Percentiles rank a stretch among this genome's conserved stretches.
These are phyloP conservation scores for Salvia rosmarinus DNA, from an alignment of 257 asterid genomes.

Conservation along the genomic window DNA sequence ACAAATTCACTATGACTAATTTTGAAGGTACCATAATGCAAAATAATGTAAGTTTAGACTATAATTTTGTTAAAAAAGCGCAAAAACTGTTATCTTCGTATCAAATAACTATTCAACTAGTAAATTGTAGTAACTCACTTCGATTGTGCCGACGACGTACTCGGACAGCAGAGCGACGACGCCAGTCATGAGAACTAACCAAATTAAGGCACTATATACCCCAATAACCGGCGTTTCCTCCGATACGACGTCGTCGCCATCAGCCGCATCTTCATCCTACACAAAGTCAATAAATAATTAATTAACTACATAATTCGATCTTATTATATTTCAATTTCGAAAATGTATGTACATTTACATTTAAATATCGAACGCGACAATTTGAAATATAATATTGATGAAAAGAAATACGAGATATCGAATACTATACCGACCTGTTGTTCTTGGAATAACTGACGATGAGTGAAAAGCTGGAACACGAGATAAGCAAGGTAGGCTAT, in stretches of 20 bases:
- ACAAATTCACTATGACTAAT: background rate
- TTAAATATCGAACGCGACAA: background rate
- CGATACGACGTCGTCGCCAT: conserved; percentile 31
- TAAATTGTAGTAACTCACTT: conserved; percentile 45
- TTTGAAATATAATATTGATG: background rate
- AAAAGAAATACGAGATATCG: background rate
- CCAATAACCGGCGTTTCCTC: conserved; percentile 67
- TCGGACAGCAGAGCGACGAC: conserved; percentile 82
- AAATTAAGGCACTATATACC: conserved; percentile 69
- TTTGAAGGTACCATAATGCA: background rate
- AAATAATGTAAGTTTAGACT: background rate
- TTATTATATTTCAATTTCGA: too few relatives aligned
- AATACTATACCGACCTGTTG: conserved; percentile 43
- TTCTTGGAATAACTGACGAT: conserved; percentile 62
- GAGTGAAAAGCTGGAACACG: conserved; percentile 83
- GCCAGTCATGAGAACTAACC: conserved; percentile 73
- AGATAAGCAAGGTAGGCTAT: conserved; percentile 74
- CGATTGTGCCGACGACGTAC: conserved; percentile 83
- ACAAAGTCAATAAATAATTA: background rate
- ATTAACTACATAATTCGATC: background rate
- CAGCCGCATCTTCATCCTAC: conserved; percentile 38
- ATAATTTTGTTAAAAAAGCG: background rate
- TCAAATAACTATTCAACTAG: background rate
- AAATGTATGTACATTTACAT: too few relatives aligned
- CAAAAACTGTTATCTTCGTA: background rate